Conservation (phyloP, 768 basidiomycete species). For the Auriscalpium orientale region DNA sequence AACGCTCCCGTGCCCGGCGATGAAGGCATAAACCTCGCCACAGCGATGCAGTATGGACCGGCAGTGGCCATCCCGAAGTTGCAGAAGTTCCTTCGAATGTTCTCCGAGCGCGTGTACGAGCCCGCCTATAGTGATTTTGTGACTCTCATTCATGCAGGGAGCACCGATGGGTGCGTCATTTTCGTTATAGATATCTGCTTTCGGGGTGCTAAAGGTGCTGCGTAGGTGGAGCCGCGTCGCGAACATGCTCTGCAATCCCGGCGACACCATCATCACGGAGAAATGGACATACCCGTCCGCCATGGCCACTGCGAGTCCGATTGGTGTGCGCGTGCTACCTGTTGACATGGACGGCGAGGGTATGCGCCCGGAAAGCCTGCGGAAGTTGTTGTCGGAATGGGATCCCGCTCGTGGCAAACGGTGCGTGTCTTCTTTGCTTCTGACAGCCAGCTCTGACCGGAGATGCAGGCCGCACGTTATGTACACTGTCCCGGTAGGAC, state of each 20-base stretch:
- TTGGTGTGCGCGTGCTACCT: constrained; percentile 39
- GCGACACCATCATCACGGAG: constrained; percentile 47
- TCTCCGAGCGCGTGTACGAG: constrained; percentile 44
- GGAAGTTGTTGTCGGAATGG: constrained; percentile 58
- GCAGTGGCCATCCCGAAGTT: constrained; percentile 48
- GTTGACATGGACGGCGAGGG: constrained; percentile 68
- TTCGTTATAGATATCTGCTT: too few relatives aligned
- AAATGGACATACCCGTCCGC: constrained; percentile 78
- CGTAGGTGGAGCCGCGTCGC: constrained; percentile 44
- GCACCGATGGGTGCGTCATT: constrained; percentile 47
- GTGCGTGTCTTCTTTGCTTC: constrained; percentile 22
- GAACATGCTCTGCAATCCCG: constrained; percentile 56
- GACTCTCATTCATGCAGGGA: constrained; percentile 53
- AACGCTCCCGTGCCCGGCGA: constrained; percentile 44
- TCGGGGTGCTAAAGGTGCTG: too few relatives aligned
- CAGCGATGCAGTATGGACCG: constrained; percentile 62
- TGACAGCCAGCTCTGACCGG: neutral
- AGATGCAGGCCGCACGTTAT: constrained; percentile 53
- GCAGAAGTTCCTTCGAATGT: constrained; percentile 49
- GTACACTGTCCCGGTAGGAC: constrained; percentile 74
- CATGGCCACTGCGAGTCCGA: constrained; percentile 26
- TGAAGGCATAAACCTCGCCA: constrained; percentile 50
- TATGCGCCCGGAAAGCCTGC: constrained; percentile 55
- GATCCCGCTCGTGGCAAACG: constrained; percentile 52
- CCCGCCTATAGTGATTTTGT: constrained; percentile 58